Evolutionary conservation across 306 rosid species (phyloP).

Genomic region (Notholithocarpus densiflorus): DNA sequence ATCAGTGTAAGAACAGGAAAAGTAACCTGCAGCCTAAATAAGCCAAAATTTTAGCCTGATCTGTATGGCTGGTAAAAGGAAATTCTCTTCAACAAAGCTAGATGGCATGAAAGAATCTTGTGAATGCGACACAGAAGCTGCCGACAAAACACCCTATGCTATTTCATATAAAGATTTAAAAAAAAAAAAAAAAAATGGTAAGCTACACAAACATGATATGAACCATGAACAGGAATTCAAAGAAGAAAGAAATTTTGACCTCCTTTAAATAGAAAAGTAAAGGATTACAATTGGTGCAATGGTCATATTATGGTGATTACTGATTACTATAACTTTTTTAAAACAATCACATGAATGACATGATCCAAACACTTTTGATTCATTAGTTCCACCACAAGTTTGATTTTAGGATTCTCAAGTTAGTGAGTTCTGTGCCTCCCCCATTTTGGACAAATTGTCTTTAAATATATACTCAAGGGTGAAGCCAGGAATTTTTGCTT

Average conservation of each 20-base stretch:
- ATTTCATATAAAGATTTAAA: not conserved
- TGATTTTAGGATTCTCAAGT: not conserved
- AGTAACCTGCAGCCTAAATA: not conserved
- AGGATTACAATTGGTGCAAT: no score
- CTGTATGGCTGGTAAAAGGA: not conserved
- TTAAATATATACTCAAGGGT: no score
- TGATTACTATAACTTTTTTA: no score
- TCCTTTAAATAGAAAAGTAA: no score
- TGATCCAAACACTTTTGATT: not conserved
- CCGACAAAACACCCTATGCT: not conserved
- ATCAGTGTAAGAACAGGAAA: conserved; percentile 13
- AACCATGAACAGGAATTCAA: not conserved
- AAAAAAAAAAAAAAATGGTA: no score
- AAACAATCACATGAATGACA: no score
- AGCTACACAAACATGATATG: not conserved
- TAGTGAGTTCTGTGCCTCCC: not conserved
- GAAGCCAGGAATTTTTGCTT: no score
- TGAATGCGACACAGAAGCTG: not conserved
- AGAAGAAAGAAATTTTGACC: not conserved
- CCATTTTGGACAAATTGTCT: not conserved
- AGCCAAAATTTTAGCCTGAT: not conserved
- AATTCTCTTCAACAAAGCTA: not conserved
- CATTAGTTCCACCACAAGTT: not conserved
- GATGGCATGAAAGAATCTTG: not conserved
- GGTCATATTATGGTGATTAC: no score